Conservation (phyloP, 1,284 basidiomycete genomes). For the Moesziomyces globuligerus region DNA sequence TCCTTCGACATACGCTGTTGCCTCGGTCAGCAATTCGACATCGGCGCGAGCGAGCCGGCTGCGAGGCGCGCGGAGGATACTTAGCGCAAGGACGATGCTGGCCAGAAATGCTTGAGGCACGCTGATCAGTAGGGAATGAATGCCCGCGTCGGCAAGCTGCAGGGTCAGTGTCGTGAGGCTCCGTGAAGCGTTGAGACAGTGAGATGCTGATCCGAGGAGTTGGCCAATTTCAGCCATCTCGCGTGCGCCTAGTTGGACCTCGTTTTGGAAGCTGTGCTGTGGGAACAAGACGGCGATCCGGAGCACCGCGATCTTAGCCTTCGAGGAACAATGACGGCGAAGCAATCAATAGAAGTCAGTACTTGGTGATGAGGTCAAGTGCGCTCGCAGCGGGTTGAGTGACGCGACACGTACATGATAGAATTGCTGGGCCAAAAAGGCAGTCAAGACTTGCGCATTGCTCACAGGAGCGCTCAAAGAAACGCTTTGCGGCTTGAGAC, state of each 20-base stretch:
- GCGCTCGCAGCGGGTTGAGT: background rate
- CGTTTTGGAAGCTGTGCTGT: constrained; percentile 6
- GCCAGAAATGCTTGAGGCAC: constrained; percentile 9
- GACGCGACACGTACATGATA: constrained; percentile 8
- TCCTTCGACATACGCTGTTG: constrained; percentile 8
- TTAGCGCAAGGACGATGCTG: constrained; percentile 14
- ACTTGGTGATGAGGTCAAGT: background rate
- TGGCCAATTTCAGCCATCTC: constrained; percentile 8
- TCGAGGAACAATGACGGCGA: no score
- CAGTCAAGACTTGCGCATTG: constrained; percentile 1
- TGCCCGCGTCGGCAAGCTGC: constrained; percentile 7
- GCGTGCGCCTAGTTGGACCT: constrained; percentile 4
- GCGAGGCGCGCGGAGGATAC: constrained; percentile 11
- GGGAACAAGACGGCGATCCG: constrained; percentile 15
- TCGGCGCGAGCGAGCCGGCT: constrained; percentile 12
- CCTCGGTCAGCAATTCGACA: constrained; percentile 11
- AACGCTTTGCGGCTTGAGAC: constrained; percentile 14
- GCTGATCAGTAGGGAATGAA: constrained; percentile 9
- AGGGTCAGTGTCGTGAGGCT: constrained; percentile 9
- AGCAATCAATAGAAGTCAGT: background rate
- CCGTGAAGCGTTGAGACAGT: constrained; percentile 8
- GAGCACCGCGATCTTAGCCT: constrained; percentile 18
- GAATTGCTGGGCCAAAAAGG: constrained; percentile 13
- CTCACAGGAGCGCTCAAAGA: background rate
- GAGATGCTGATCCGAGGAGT: constrained; percentile 8